Percentiles rank a stretch among this genome's conserved stretches.
Conservation (phyloP, 2,329 filamentous ascomycete species). For the Coniochaeta sp. region DNA sequence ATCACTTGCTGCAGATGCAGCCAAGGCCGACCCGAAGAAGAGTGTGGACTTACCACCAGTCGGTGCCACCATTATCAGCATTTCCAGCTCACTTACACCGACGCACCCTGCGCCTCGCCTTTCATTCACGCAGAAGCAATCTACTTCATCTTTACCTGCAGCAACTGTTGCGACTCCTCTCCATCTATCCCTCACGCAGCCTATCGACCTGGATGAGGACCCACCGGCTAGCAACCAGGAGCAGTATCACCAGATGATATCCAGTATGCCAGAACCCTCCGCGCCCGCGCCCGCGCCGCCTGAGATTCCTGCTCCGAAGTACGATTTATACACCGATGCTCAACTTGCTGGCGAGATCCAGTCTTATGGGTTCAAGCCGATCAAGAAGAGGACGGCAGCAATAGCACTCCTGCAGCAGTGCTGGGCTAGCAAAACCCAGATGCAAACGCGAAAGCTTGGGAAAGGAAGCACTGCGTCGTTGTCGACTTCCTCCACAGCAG, state of each 20-base stretch:
- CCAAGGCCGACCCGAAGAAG: background rate
- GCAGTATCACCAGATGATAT: slow-evolving; percentile 16
- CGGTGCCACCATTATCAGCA: background rate
- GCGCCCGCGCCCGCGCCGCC: background rate
- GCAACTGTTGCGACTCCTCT: background rate
- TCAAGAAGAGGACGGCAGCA: slow-evolving; percentile 63
- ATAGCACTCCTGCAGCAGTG: slow-evolving; percentile 63
- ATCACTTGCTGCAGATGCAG: slow-evolving; percentile 1
- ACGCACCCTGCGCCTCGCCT: background rate
- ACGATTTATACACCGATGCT: slow-evolving; percentile 52
- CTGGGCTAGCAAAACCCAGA: slow-evolving; percentile 55
- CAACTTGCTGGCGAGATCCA: slow-evolving; percentile 56
- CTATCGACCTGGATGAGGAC: slow-evolving; percentile 12
- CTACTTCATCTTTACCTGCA: background rate
- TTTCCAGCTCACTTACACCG: background rate
- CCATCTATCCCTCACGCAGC: background rate
- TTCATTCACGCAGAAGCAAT: background rate
- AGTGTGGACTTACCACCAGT: background rate
- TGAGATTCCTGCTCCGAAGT: slow-evolving; percentile 39
- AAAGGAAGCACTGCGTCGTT: slow-evolving; percentile 5
- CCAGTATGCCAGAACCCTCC: background rate
- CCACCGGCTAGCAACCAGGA: slow-evolving; percentile 25
- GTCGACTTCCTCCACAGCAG: slow-evolving; percentile 11
- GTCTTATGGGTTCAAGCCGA: slow-evolving; percentile 64
- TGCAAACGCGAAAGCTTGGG: slow-evolving; percentile 32